Evolutionary conservation across 2,329 filamentous ascomycete species (phyloP).

Genomic region (Talaromyces sp.): DNA sequence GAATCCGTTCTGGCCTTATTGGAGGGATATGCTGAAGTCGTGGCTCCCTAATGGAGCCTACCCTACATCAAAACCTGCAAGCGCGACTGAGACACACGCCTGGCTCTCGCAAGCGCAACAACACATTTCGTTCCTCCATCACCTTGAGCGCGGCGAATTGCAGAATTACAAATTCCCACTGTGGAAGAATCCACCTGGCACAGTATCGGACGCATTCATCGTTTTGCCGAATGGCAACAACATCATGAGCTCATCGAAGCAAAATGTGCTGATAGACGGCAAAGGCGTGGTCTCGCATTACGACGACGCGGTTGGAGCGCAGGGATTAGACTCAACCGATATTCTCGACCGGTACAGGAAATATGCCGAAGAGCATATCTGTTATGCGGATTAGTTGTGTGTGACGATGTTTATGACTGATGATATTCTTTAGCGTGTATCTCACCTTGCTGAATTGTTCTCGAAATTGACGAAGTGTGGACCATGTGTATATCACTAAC

Average conservation of each 20-base stretch:
- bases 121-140: constrained; percentile 48
- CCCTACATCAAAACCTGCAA: constrained; percentile 24
- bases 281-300: constrained; percentile 55
- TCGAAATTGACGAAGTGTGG: not conserved
- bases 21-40: constrained; percentile 29
- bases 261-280: constrained; percentile 50
- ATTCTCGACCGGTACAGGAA: constrained; percentile 53
- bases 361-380: constrained; percentile 54
- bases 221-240: not conserved
- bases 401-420: constrained; percentile 3
- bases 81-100: constrained; percentile 45
- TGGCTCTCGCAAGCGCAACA: constrained; percentile 52
- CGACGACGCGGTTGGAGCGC: constrained; percentile 44
- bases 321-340: constrained; percentile 51
- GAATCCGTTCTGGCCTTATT: constrained; percentile 32
- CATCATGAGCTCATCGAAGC: not conserved
- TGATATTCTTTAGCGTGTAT: constrained; percentile 1
- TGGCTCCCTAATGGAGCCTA: not conserved
- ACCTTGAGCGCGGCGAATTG: constrained; percentile 49
- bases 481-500: not conserved
- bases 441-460: not conserved
- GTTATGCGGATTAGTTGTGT: constrained; percentile 23
- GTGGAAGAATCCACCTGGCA: constrained; percentile 48
- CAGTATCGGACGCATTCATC: constrained; percentile 55
- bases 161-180: constrained; percentile 48